These are phyloP conservation scores for Colletotrichum costaricense DNA, from an alignment of 2,329 filamentous ascomycete species.

Conservation along the genomic window DNA sequence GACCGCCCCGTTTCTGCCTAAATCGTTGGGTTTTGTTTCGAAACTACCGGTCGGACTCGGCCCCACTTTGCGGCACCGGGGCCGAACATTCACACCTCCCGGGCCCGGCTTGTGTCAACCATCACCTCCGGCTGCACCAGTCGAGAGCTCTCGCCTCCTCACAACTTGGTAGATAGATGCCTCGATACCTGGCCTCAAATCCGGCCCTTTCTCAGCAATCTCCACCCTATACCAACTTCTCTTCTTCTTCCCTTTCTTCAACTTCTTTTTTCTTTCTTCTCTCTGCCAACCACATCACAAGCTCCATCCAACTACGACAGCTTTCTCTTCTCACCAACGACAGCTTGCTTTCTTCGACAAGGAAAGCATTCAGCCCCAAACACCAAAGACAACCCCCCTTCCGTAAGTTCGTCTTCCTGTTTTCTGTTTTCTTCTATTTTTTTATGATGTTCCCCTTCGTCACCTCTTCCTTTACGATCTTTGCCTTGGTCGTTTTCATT, in stretches of 20 bases:
- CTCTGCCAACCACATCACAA: not conserved
- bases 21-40: not conserved
- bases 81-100: constrained; percentile 3
- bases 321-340: not conserved
- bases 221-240: not conserved
- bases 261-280: not conserved
- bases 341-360: too few species aligned
- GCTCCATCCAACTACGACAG: not conserved
- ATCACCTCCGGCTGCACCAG: not conserved
- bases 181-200: not conserved
- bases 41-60: not conserved
- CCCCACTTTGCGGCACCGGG: constrained; percentile 10
- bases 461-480: too few species aligned
- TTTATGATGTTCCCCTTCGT: too few species aligned
- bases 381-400: not conserved
- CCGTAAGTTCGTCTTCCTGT: too few species aligned
- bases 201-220: too few species aligned
- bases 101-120: not conserved
- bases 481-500: too few species aligned
- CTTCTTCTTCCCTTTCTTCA: not conserved
- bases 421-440: too few species aligned
- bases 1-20: not conserved
- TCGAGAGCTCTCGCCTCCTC: not conserved
- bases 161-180: not conserved
- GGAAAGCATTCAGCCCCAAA: not conserved